phyloP scores from a whole-genome alignment of 78 protist genomes.

The Dictyostelium intermedium region DNA sequence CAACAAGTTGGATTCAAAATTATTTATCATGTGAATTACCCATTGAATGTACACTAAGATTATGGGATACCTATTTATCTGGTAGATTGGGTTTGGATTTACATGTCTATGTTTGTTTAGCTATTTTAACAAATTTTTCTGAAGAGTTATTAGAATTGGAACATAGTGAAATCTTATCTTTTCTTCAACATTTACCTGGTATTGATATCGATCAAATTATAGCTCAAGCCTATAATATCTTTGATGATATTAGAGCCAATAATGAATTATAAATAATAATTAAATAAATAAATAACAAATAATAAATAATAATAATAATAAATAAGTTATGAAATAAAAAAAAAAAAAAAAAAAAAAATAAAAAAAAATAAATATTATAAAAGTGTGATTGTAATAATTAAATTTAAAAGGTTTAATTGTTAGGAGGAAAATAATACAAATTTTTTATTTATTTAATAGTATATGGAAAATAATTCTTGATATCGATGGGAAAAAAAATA shows the following conservation, averaged over 20 bases:
- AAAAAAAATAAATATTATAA: no score
- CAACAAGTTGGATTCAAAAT: constrained; percentile 76
- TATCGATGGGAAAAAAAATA: neutral
- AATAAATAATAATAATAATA: no score
- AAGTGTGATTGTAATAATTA: no score
- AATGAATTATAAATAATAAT: constrained; percentile 42
- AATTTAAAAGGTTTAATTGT: no score
- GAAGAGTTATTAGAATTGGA: constrained; percentile 80
- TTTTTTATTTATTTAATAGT: neutral
- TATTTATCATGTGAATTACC: constrained; percentile 69
- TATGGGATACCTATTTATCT: constrained; percentile 85
- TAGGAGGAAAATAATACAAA: neutral
- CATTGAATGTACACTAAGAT: constrained; percentile 74
- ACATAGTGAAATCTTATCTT: constrained; percentile 67
- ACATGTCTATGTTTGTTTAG: constrained; percentile 77
- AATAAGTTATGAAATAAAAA: no score
- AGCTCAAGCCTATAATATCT: constrained; percentile 75
- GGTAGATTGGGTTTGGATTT: constrained; percentile 61
- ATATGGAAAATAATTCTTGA: neutral
- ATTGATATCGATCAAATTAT: constrained; percentile 84
- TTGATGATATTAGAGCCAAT: constrained; percentile 79
- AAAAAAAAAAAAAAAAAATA: neutral
- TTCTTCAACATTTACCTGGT: constrained; percentile 79
- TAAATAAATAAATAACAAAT: no score
- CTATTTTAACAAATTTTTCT: constrained; percentile 63